A percentile compares a stretch with the other conserved stretches of the same genome.
These are phyloP conservation scores for Aspergillus caelatus DNA, from an alignment of 2,329 filamentous ascomycete genomes.

Conservation along the genomic window DNA sequence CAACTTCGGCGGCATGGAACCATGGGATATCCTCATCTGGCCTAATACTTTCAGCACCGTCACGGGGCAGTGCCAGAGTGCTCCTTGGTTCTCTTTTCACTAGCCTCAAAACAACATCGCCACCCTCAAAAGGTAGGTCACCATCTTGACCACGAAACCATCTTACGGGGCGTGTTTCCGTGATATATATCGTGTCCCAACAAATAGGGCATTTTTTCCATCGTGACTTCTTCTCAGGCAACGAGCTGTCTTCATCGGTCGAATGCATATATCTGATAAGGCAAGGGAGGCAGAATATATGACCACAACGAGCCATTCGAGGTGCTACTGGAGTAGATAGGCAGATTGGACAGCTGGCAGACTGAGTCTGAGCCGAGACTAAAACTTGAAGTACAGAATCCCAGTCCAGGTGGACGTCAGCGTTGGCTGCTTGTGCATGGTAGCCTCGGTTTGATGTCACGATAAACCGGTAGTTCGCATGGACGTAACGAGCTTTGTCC, in stretches of 20 bases:
- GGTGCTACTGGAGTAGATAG: slow-evolving; percentile 90
- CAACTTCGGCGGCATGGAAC: slow-evolving; percentile 90
- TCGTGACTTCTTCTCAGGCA: slow-evolving; percentile 68
- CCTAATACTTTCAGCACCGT: slow-evolving; percentile 71
- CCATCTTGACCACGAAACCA: slow-evolving; percentile 91
- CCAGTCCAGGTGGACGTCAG: slow-evolving; percentile 91
- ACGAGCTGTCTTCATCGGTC: slow-evolving; percentile 67
- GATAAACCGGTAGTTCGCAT: slow-evolving; percentile 97
- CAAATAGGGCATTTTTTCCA: slow-evolving; percentile 98
- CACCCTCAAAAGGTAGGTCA: slow-evolving; percentile 75
- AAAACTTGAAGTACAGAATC: slow-evolving; percentile 86
- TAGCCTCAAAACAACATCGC: slow-evolving; percentile 85
- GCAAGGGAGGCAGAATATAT: slow-evolving; percentile 95
- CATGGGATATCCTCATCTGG: slow-evolving; percentile 81
- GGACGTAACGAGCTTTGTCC: slow-evolving; percentile 90
- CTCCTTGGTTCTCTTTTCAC: slow-evolving; percentile 79
- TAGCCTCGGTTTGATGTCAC: slow-evolving; percentile 83
- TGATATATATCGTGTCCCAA: slow-evolving; percentile 89
- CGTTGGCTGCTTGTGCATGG: slow-evolving; percentile 76
- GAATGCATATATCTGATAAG: slow-evolving; percentile 95
- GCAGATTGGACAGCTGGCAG: slow-evolving; percentile 90
- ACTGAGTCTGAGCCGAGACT: slow-evolving; percentile 85
- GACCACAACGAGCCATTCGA: slow-evolving; percentile 94
- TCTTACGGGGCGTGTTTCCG: slow-evolving; percentile 83
- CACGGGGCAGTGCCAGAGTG: slow-evolving; percentile 83